Conservation (phyloP, 2,329 filamentous ascomycete species). For the Leptographium lundbergii region DNA sequence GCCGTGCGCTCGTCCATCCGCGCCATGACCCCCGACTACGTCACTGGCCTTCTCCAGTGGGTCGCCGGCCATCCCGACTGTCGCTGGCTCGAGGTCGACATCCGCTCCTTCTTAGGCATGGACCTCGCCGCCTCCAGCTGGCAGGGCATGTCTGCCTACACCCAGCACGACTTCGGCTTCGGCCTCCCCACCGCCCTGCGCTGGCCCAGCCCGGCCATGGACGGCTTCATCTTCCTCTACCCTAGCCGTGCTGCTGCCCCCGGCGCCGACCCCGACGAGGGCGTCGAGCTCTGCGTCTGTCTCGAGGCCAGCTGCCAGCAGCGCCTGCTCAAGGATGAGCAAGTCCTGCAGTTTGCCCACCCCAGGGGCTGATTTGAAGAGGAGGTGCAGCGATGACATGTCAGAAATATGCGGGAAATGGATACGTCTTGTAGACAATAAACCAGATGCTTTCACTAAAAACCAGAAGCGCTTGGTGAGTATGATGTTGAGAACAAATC, state of each 20-base stretch:
- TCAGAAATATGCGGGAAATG: too few species aligned
- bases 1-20: conserved; percentile 15
- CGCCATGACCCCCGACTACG: conserved; percentile 11
- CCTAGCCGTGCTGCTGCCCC: not conserved
- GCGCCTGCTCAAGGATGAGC: not conserved
- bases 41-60: conserved; percentile 14
- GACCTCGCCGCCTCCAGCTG: conserved; percentile 17
- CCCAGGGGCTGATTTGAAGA: not conserved
- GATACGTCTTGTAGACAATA: too few species aligned
- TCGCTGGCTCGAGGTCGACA: conserved; percentile 13
- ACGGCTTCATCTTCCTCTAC: conserved; percentile 7
- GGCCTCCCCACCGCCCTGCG: conserved; percentile 11
- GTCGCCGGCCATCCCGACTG: conserved; percentile 14
- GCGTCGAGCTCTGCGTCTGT: conserved; percentile 4
- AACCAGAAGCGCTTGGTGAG: too few species aligned
- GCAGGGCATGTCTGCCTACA: conserved; percentile 10
- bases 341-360: not conserved
- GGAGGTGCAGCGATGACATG: too few species aligned
- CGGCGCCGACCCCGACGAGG: conserved; percentile 2
- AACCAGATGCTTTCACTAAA: too few species aligned
- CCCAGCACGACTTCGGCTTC: conserved; percentile 18
- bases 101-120: conserved; percentile 15
- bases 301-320: not conserved
- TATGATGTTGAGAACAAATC: too few species aligned
- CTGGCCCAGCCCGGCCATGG: conserved; percentile 4